Conservation (phyloP, 352 stramenopile genomes). For the Globisporangium canariense region DNA sequence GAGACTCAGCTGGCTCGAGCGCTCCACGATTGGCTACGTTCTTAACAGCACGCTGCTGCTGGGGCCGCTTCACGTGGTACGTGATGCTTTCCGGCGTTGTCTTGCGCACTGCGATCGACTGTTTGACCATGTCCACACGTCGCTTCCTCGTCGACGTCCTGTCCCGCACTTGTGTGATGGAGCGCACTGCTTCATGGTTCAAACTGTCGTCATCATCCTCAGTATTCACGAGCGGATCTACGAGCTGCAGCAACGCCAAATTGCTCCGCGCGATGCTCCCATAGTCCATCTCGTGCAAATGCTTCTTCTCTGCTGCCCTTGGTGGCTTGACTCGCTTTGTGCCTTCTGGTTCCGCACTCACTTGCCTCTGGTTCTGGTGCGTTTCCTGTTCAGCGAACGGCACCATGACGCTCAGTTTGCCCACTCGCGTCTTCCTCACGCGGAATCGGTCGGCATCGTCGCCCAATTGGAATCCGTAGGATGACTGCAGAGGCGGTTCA, state of each 20-base stretch:
- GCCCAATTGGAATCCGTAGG: neutral
- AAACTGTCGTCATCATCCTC: neutral
- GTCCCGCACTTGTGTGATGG: neutral
- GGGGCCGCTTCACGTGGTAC: neutral
- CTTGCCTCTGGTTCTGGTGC: neutral
- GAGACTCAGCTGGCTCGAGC: neutral
- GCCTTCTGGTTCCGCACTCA: neutral
- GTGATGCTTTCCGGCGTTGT: constrained; percentile 7
- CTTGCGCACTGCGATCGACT: constrained; percentile 10
- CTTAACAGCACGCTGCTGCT: neutral
- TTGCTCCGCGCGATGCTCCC: neutral
- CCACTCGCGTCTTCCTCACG: constrained; percentile 16
- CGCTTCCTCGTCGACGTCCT: constrained; percentile 9
- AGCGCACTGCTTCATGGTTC: neutral
- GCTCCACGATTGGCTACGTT: neutral
- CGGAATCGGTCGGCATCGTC: constrained; percentile 9
- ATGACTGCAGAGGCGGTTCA: neutral
- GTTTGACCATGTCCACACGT: constrained; percentile 14
- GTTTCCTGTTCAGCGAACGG: constrained; percentile 9
- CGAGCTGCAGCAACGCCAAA: constrained; percentile 12
- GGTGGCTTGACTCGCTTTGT: neutral
- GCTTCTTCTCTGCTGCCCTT: constrained; percentile 1
- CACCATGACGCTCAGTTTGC: constrained; percentile 12
- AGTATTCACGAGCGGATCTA: constrained; percentile 6
- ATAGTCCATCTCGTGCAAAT: constrained; percentile 13